Conservation (phyloP, 1,139 yeast species). For the Saccharomyces hybrid region DNA sequence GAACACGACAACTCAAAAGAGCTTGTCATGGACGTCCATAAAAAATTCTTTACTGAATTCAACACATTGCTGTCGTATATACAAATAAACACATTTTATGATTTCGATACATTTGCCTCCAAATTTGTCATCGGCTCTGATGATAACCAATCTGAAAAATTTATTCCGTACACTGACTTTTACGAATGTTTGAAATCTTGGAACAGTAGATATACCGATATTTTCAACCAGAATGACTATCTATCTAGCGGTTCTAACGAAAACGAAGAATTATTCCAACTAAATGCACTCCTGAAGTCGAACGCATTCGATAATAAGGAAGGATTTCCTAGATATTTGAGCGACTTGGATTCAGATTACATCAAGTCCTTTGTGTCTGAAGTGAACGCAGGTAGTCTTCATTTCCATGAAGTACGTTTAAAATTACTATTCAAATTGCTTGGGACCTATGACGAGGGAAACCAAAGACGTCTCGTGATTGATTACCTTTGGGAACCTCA, state of each 20-base stretch:
- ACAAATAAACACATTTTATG: too few relatives aligned
- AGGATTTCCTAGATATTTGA: slow-evolving; percentile 8
- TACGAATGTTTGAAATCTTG: slow-evolving; percentile 37
- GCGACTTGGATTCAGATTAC: slow-evolving; percentile 23
- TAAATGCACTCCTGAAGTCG: slow-evolving; percentile 27
- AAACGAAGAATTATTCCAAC: slow-evolving; percentile 18
- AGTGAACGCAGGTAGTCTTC: slow-evolving; percentile 34
- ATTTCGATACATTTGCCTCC: slow-evolving; percentile 14
- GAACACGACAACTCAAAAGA: slow-evolving; percentile 25
- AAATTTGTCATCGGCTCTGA: background rate
- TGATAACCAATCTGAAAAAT: background rate
- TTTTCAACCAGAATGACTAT: slow-evolving; percentile 29
- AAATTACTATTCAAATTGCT: slow-evolving; percentile 39
- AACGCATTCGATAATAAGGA: slow-evolving; percentile 22
- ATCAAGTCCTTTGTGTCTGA: slow-evolving; percentile 32
- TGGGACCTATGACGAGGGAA: slow-evolving; percentile 18
- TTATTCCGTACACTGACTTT: slow-evolving; percentile 33
- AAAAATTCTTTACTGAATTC: slow-evolving; percentile 8
- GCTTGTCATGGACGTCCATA: slow-evolving; percentile 10
- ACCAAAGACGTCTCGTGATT: slow-evolving; percentile 27
- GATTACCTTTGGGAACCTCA: slow-evolving; percentile 29
- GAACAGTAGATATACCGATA: slow-evolving; percentile 36
- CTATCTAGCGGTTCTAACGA: slow-evolving; percentile 7
- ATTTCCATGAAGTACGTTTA: slow-evolving; percentile 44
- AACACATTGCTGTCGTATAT: slow-evolving; percentile 4